Base-by-base conservation (phyloP, 2,329 filamentous ascomycete species). In the Alternaria atra region DNA sequence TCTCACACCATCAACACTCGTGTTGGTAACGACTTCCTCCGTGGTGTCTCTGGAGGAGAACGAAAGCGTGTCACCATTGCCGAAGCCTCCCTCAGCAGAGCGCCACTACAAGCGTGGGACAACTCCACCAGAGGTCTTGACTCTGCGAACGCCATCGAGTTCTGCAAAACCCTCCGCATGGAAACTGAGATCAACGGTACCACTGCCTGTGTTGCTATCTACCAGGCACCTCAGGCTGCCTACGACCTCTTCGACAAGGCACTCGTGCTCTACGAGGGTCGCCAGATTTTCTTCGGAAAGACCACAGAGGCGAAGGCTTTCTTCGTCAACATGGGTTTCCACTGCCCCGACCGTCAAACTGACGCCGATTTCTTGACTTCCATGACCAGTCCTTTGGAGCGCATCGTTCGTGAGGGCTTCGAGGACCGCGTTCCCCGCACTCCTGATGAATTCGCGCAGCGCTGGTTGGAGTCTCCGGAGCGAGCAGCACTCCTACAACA, bases 11-110 rank as follows among this genome's bases (percentile, higher is more conserved):
- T 89, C 73, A 89, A 92, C 80, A 92, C 90, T 3, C 84, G 85
- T 15, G 90, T 93, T 23, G 90, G 90, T 50, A 91, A 92, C 78
- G 90, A 92, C 77, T 92, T 88, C 73, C 82, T 92, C 30, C 88
- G 90, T 59, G 90, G 90, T 77, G 90, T 93, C 9, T 90, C 87
- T 29, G 90, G 90, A 73, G 91, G 90, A 73, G 90, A 93, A 82
- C 84, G 89, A 75, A 94, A 95, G 80, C 88, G 93, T 74, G 92
- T 96, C 5, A 91, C 89, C 44, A 93, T 95, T 63, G 91, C 90
- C 1, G 92, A 95, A 77, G 92, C 91, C 66, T 85, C 90, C 61
- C 81, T 93, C 10, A 89, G 89, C 15, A 82, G 84, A 34, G 85
- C 87, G 0, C 85, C 85, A 0, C 76, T 88, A 2, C 89, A 91